Evolutionary conservation across 225 moss, liverwort and hornwort species (phyloP).

Genomic region (Lunularia cruciata): DNA sequence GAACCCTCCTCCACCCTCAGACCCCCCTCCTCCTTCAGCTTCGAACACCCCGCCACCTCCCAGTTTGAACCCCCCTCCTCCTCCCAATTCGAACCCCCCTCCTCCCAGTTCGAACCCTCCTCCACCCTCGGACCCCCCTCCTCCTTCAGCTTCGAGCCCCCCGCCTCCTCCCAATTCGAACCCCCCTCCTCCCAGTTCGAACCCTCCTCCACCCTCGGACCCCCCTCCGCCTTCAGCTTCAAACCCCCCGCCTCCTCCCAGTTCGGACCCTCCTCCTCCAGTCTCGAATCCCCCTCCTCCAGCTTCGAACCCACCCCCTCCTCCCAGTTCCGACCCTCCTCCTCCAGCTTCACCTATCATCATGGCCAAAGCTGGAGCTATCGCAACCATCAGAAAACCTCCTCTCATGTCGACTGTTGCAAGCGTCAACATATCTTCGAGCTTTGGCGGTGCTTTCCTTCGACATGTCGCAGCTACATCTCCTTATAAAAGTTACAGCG

Average conservation of each 20-base stretch:
- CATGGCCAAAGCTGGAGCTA: not conserved
- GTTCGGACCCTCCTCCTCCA: not conserved
- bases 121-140: not conserved
- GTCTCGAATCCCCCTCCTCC: not conserved
- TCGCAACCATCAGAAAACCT: not conserved
- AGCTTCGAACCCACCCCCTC: not conserved
- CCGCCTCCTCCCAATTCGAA: not conserved
- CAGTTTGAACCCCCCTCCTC: no score
- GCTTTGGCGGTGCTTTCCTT: not conserved
- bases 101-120: not conserved
- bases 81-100: not conserved
- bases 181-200: not conserved
- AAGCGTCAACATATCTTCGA: no score
- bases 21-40: not conserved
- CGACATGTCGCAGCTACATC: not conserved
- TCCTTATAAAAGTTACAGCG: not conserved
- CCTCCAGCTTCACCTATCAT: not conserved
- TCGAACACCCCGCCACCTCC: not conserved
- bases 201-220: not conserved
- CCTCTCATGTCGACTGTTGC: not conserved
- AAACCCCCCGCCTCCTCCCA: not conserved
- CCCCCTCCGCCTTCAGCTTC: not conserved
- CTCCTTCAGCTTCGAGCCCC: not conserved
- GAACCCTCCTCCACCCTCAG: not conserved
- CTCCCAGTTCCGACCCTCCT: not conserved